Percentiles rank a stretch among this genome's conserved stretches.
Conservation (phyloP, 805 yeast species). For the Myxozyma lipomycoides region DNA sequence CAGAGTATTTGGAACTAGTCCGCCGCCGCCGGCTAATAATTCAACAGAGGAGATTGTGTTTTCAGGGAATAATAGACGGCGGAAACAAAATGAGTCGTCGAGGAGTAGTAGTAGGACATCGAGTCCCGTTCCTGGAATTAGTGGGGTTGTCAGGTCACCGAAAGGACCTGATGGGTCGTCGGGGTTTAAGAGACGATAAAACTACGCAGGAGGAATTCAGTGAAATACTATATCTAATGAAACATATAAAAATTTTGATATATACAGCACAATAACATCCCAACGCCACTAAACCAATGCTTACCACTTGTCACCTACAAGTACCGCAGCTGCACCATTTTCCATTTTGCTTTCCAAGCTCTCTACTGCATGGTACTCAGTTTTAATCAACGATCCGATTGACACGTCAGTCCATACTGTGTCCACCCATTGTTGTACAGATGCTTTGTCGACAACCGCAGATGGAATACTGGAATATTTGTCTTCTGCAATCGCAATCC, state of each 20-base stretch:
- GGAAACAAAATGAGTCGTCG: no score
- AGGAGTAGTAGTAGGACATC: no score
- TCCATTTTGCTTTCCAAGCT: constrained; percentile 6
- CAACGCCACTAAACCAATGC: neutral
- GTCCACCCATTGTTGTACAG: constrained; percentile 19
- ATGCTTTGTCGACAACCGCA: constrained; percentile 14
- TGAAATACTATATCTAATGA: neutral
- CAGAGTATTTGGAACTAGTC: constrained; percentile 17
- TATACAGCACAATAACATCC: neutral
- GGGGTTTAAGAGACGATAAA: constrained; percentile 1
- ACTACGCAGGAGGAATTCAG: neutral
- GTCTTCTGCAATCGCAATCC: constrained; percentile 35
- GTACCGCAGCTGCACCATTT: constrained; percentile 20
- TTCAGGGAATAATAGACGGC: neutral
- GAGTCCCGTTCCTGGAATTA: neutral
- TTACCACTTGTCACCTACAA: constrained; percentile 27
- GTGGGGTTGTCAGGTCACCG: constrained; percentile 4
- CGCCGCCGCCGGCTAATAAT: neutral
- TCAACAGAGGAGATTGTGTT: neutral
- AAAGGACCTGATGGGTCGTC: constrained; percentile 13
- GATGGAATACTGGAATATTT: constrained; percentile 42
- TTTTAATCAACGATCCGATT: constrained; percentile 8
- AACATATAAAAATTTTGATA: neutral
- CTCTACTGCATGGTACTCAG: constrained; percentile 18
- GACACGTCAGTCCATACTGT: constrained; percentile 17